These are phyloP conservation scores for Xylariaceae sp. DNA, from an alignment of 2,329 filamentous ascomycete species.

Conservation along the genomic window DNA sequence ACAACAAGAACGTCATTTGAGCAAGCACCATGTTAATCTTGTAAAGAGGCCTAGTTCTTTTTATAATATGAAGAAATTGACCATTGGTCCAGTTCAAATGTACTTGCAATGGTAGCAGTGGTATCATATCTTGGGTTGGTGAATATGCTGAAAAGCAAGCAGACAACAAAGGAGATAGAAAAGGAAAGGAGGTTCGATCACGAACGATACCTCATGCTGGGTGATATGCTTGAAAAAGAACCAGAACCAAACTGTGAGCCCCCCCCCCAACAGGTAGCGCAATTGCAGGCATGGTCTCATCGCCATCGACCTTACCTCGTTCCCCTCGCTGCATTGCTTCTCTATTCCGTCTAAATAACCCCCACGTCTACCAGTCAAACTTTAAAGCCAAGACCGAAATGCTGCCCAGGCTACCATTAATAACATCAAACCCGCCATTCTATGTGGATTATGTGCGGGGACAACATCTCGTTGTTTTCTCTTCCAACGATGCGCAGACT, in stretches of 20 bases:
- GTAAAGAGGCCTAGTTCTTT: background rate
- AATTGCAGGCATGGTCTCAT: too few species aligned
- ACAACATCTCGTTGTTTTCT: conserved; percentile 1
- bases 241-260: too few species aligned
- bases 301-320: background rate
- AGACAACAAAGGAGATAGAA: conserved; percentile 16
- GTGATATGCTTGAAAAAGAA: too few species aligned
- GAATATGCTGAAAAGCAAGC: conserved; percentile 19
- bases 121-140: conserved; percentile 30
- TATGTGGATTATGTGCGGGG: conserved; percentile 13
- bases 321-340: conserved; percentile 1
- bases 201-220: background rate
- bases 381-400: conserved; percentile 7
- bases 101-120: conserved; percentile 30
- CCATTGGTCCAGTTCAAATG: conserved; percentile 29
- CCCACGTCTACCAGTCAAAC: conserved; percentile 11
- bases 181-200: background rate
- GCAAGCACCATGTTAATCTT: too few species aligned
- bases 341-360: background rate
- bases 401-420: conserved; percentile 5
- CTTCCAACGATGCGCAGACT: conserved; percentile 1
- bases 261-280: too few species aligned
- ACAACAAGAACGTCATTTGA: too few species aligned
- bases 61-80: conserved; percentile 1
- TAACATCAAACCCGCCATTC: conserved; percentile 5